Percentiles rank a stretch among this genome's conserved stretches.
phyloP scores from a whole-genome alignment of 2,329 filamentous ascomycete genomes.

The Anisogramma anomala region DNA sequence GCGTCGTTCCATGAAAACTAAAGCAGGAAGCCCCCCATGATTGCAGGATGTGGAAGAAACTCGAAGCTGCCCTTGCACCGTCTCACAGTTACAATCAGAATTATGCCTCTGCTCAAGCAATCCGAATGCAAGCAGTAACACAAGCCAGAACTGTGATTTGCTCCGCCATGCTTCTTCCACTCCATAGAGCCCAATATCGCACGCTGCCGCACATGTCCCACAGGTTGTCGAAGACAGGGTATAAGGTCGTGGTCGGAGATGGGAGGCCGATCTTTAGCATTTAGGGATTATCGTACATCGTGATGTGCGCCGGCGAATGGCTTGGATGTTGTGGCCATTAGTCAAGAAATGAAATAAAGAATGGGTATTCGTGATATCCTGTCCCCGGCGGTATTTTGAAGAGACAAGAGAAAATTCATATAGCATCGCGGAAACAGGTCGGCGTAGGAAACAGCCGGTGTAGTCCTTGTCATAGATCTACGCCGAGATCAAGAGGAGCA shows the following conservation, averaged over 20 bases:
- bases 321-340: background rate
- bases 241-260: background rate
- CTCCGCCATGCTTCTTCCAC: background rate
- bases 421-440: slow-evolving; percentile 9
- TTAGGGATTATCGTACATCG: slow-evolving; percentile 3
- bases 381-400: slow-evolving; percentile 6
- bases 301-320: background rate
- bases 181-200: background rate
- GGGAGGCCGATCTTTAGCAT: background rate
- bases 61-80: background rate
- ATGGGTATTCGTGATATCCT: slow-evolving; percentile 15
- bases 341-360: slow-evolving; percentile 2
- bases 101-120: background rate
- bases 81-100: background rate
- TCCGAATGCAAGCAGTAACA: background rate
- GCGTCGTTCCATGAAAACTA: background rate
- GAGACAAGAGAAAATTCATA: slow-evolving; percentile 11
- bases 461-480: background rate
- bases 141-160: background rate
- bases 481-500: slow-evolving; percentile 1
- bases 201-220: background rate
- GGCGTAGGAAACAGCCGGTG: slow-evolving; percentile 14
- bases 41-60: background rate
- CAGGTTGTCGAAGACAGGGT: background rate
- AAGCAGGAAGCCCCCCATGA: background rate